Evolutionary conservation across 768 basidiomycete species (phyloP).

Genomic region (Suillus tomentosus): DNA sequence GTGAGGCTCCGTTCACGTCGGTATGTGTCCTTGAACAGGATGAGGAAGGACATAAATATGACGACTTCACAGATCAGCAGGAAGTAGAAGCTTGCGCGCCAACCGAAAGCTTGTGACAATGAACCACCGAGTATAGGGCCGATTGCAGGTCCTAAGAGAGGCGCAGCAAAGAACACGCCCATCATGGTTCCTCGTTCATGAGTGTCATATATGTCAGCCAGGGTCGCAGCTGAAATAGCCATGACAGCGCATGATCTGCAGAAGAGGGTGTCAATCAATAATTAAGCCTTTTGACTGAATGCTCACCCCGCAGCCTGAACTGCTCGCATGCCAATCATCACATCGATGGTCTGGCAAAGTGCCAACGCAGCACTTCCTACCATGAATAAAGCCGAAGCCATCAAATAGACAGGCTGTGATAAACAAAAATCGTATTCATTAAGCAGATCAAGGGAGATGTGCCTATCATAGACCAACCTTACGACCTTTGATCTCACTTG

Average conservation of each 20-base stretch:
- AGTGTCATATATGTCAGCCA: constrained; percentile 79
- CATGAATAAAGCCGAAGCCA: constrained; percentile 52
- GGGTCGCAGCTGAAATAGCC: constrained; percentile 72
- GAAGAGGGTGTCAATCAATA: constrained; percentile 14
- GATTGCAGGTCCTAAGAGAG: constrained; percentile 60
- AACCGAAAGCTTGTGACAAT: constrained; percentile 64
- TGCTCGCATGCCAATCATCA: constrained; percentile 67
- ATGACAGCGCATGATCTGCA: constrained; percentile 65
- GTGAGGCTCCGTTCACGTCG: constrained; percentile 48
- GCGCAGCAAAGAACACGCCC: constrained; percentile 76
- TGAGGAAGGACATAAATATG: constrained; percentile 55
- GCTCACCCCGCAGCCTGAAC: constrained; percentile 65
- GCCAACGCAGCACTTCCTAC: constrained; percentile 62
- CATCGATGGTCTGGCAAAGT: constrained; percentile 50
- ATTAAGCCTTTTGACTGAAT: constrained; percentile 1
- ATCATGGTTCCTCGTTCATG: constrained; percentile 75
- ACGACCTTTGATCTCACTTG: constrained; percentile 76
- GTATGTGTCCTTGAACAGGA: constrained; percentile 82
- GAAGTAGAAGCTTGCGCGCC: constrained; percentile 88
- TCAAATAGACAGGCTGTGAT: constrained; percentile 52
- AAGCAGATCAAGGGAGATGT: neutral
- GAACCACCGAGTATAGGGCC: constrained; percentile 74
- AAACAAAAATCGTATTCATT: constrained; percentile 8
- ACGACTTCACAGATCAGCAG: constrained; percentile 55
- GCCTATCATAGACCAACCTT: constrained; percentile 46